These are phyloP conservation scores for Pseudopyrenochaeta lycopersici DNA, from an alignment of 2,329 filamentous ascomycete species.

Conservation along the genomic window DNA sequence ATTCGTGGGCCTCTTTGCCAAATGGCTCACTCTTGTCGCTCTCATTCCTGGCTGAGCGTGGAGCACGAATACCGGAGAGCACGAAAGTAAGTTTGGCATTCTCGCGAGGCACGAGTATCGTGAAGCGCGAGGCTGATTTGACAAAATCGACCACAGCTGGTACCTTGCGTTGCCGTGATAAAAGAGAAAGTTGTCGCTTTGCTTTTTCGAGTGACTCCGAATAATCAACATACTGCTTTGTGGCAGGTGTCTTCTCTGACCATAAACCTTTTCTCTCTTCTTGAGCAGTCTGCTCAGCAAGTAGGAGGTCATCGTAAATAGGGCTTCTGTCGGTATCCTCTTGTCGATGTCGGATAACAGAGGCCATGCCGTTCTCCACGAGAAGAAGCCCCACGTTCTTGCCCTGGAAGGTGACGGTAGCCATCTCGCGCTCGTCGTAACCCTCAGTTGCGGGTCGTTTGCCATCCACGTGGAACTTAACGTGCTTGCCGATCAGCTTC, in stretches of 20 bases:
- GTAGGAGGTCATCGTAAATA: conserved; percentile 89
- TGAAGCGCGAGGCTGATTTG: conserved; percentile 96
- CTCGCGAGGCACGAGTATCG: conserved; percentile 88
- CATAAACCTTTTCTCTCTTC: conserved; percentile 93
- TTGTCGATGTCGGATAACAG: conserved; percentile 92
- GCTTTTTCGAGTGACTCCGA: conserved; percentile 94
- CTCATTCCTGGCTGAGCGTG: conserved; percentile 81
- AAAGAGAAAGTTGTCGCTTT: conserved; percentile 87
- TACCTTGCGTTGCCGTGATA: conserved; percentile 91
- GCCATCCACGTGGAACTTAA: conserved; percentile 87
- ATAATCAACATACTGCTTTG: conserved; percentile 84
- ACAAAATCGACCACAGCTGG: conserved; percentile 96
- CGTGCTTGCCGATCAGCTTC: conserved; percentile 93
- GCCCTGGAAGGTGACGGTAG: conserved; percentile 81
- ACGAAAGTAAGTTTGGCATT: conserved; percentile 95
- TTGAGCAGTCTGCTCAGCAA: conserved; percentile 82
- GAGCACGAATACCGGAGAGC: conserved; percentile 89
- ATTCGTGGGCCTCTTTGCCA: conserved; percentile 91
- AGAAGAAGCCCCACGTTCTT: conserved; percentile 86
- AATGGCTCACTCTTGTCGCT: conserved; percentile 90
- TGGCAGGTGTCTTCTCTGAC: conserved; percentile 86
- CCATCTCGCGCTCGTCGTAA: conserved; percentile 94
- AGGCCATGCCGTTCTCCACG: conserved; percentile 92
- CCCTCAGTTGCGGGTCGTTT: conserved; percentile 88
- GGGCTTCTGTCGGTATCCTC: conserved; percentile 94